A percentile compares a stretch with the other conserved stretches of the same genome.
Conservation (phyloP, 2,329 filamentous ascomycete species). For the Talaromyces sp. region DNA sequence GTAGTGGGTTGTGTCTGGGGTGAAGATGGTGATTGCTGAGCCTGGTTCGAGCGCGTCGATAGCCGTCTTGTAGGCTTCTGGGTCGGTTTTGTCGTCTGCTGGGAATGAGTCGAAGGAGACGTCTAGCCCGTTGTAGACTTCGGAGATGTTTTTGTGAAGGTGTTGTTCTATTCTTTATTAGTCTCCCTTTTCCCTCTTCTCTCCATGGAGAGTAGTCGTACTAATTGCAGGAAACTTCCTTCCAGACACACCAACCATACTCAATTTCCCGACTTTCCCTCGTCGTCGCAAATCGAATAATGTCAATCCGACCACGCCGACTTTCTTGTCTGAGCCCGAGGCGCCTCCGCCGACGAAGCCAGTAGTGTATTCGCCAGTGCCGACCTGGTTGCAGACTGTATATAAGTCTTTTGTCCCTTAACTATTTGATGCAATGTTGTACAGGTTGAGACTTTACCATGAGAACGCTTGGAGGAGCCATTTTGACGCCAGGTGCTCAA, state of each 20-base stretch:
- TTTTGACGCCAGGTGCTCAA: conserved; percentile 24
- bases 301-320: conserved; percentile 85
- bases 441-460: conserved; percentile 56
- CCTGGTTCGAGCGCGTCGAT: conserved; percentile 78
- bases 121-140: conserved; percentile 84
- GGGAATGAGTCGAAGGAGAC: conserved; percentile 81
- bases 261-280: conserved; percentile 78
- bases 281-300: conserved; percentile 82
- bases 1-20: conserved; percentile 86
- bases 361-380: conserved; percentile 94
- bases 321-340: conserved; percentile 90
- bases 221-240: conserved; percentile 88
- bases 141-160: conserved; percentile 77
- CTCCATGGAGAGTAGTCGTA: not conserved
- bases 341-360: conserved; percentile 81
- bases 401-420: not conserved
- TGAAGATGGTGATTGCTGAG: conserved; percentile 93
- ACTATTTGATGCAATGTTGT: too few species aligned
- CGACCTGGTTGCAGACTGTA: conserved; percentile 60
- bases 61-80: conserved; percentile 79
- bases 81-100: conserved; percentile 64
- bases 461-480: conserved; percentile 61
- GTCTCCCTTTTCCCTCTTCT: not conserved
- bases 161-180: conserved; percentile 51
- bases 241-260: conserved; percentile 86